These are phyloP conservation scores for Nyctanthes arbortristis DNA, from an alignment of 257 asterid genomes.

Conservation along the genomic window DNA sequence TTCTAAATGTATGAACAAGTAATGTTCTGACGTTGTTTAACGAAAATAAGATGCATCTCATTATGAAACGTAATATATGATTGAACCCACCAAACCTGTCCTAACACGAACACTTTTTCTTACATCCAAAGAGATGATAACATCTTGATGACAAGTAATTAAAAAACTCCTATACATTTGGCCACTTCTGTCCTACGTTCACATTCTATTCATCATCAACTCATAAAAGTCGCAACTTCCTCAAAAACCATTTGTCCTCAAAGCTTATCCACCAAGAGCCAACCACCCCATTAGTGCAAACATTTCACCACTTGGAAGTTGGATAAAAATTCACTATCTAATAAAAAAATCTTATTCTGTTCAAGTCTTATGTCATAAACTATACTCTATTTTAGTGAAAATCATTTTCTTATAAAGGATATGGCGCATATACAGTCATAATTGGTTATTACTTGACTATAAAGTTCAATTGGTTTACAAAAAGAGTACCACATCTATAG, in stretches of 20 bases:
- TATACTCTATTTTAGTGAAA: too few species aligned
- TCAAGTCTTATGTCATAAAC: background rate
- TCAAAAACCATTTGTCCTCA: background rate
- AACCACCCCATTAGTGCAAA: constrained; percentile 4
- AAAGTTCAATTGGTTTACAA: too few species aligned
- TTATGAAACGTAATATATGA: too few species aligned
- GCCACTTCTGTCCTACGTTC: background rate
- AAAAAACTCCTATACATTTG: background rate
- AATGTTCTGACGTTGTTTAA: too few species aligned
- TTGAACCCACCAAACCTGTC: too few species aligned
- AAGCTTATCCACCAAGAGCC: background rate
- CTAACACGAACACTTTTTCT: background rate
- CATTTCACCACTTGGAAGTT: background rate
- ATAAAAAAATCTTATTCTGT: background rate
- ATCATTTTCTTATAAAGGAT: background rate
- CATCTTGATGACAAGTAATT: background rate
- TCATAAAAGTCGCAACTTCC: background rate
- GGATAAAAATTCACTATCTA: background rate
- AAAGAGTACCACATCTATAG: too few species aligned
- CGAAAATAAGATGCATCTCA: too few species aligned
- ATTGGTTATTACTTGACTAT: too few species aligned
- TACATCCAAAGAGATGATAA: background rate
- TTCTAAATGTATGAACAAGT: too few species aligned
- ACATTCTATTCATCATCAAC: background rate
- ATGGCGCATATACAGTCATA: too few species aligned